Evolutionary conservation across 768 basidiomycete genomes (phyloP).

Genomic region (Podaxis sp.): DNA sequence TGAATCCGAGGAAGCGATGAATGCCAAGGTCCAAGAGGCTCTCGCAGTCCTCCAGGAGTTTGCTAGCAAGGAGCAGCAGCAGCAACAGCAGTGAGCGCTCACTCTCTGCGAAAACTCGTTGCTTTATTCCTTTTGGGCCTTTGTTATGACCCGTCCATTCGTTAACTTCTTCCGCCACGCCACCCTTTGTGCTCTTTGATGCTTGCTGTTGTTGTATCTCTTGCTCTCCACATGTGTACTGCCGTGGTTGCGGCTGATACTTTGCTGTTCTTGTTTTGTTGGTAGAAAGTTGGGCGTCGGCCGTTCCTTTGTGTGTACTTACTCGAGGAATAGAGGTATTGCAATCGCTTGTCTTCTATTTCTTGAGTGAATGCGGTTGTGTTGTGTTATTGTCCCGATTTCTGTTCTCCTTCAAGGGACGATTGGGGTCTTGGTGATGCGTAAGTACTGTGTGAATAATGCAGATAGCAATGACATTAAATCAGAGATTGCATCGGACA

Average conservation of each 20-base stretch:
- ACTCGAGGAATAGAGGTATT: conserved; percentile 57
- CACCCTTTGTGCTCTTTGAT: conserved; percentile 29
- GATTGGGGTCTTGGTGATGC: background rate
- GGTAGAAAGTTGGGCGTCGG: conserved; percentile 48
- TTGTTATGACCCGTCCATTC: conserved; percentile 49
- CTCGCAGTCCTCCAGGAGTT: conserved; percentile 87
- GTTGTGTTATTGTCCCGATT: background rate
- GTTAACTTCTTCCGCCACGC: conserved; percentile 21
- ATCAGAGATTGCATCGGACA: background rate
- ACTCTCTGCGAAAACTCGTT: conserved; percentile 8
- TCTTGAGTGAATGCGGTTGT: conserved; percentile 5
- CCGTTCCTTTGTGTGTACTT: conserved; percentile 52
- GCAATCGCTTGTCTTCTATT: conserved; percentile 41
- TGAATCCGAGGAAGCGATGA: conserved; percentile 79
- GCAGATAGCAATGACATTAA: background rate
- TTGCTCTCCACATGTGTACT: conserved; percentile 2
- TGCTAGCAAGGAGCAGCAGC: conserved; percentile 34
- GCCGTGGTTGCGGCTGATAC: conserved; percentile 19
- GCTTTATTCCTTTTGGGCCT: conserved; percentile 29
- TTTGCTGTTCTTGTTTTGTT: conserved; percentile 27
- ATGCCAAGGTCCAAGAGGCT: conserved; percentile 90
- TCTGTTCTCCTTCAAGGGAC: conserved; percentile 1
- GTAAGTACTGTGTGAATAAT: background rate
- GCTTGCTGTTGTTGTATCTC: conserved; percentile 33
- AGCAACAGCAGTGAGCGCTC: conserved; percentile 18